Conservation (phyloP, 257 asterid genomes). For the Nicotiana knightiana region DNA sequence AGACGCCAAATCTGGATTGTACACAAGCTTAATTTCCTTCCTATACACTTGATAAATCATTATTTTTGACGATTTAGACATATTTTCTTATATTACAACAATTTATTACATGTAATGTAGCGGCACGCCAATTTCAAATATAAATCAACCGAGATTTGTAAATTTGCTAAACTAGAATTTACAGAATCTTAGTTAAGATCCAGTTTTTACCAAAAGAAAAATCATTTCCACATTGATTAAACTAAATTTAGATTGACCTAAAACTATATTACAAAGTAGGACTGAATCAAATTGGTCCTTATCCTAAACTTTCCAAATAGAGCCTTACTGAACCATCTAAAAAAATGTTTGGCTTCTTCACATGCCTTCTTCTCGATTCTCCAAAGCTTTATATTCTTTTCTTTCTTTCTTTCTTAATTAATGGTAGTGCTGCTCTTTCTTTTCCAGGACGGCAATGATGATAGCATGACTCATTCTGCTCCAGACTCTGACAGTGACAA, state of each 20-base stretch:
- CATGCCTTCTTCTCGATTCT: background rate
- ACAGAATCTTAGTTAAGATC: background rate
- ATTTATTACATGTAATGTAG: background rate
- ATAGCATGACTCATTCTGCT: conserved; percentile 37
- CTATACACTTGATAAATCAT: background rate
- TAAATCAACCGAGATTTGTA: background rate
- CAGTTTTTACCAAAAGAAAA: background rate
- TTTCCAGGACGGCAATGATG: conserved; percentile 46
- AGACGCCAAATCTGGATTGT: background rate
- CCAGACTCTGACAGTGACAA: conserved; percentile 64
- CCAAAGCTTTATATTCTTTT: background rate
- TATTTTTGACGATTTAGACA: background rate
- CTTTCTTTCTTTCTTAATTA: background rate
- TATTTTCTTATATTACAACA: background rate
- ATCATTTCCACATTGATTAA: background rate
- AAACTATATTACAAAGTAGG: background rate
- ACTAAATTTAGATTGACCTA: background rate
- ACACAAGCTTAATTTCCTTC: background rate
- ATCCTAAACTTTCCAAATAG: background rate
- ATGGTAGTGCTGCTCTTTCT: background rate
- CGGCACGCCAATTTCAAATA: background rate
- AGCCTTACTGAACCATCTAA: background rate
- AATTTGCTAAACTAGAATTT: background rate
- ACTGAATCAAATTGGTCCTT: background rate
- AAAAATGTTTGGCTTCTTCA: background rate